A percentile compares a stretch with the other conserved stretches of the same genome.
phyloP scores from a whole-genome alignment of 768 basidiomycete genomes.

The Russula sp. region DNA sequence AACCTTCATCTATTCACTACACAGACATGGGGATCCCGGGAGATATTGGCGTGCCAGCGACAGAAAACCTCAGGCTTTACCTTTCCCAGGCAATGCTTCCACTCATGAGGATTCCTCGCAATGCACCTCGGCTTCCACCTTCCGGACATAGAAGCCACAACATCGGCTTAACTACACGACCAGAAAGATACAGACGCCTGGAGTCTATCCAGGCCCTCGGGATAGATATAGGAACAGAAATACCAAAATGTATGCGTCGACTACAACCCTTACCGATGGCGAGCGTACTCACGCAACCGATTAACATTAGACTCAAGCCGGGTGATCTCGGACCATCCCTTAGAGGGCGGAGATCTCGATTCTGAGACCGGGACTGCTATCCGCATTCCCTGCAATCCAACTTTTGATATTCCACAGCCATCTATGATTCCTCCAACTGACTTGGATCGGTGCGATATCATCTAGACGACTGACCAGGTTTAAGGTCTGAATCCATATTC shows the following conservation, averaged over 20 bases:
- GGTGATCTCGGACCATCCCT: slow-evolving; percentile 6
- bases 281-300: not conserved
- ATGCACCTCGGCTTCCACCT: slow-evolving; percentile 16
- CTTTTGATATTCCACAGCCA: slow-evolving; percentile 17
- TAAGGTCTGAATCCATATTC: not conserved
- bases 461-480: not conserved
- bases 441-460: slow-evolving; percentile 4
- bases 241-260: slow-evolving; percentile 5
- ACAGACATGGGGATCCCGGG: slow-evolving; percentile 9
- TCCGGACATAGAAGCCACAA: slow-evolving; percentile 19
- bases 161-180: slow-evolving; percentile 12
- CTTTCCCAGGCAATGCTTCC: slow-evolving; percentile 18
- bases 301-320: not conserved
- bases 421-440: slow-evolving; percentile 8
- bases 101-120: slow-evolving; percentile 11
- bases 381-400: slow-evolving; percentile 13
- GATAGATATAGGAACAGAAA: not conserved
- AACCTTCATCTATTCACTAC: not conserved
- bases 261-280: not conserved
- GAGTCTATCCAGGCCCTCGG: slow-evolving; percentile 4
- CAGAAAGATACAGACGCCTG: slow-evolving; percentile 15
- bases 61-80: slow-evolving; percentile 18
- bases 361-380: slow-evolving; percentile 8
- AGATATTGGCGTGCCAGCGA: slow-evolving; percentile 17
- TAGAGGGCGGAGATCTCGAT: not conserved